Percentiles rank a stretch among this genome's conserved stretches.
phyloP scores from a whole-genome alignment of 768 basidiomycete genomes.

The Amanita thiersii region DNA sequence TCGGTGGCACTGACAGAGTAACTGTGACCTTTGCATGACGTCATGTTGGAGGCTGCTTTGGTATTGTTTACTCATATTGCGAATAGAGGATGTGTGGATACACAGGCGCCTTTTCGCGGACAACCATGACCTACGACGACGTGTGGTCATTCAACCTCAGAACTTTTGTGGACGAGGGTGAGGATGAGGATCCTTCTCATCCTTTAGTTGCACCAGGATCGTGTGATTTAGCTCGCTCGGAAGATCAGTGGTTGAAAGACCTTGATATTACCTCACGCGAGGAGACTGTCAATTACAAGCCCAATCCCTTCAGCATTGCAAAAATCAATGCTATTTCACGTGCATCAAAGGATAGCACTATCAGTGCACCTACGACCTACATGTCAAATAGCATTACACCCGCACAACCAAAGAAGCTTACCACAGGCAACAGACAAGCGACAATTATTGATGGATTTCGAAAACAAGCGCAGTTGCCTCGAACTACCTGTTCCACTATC shows the following conservation, averaged over 20 bases:
- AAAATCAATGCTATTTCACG: conserved; percentile 68
- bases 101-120: neutral
- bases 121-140: neutral
- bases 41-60: no score
- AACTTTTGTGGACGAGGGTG: neutral
- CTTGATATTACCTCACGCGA: conserved; percentile 53
- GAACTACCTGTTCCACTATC: no score
- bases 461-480: neutral
- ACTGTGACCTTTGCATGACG: no score
- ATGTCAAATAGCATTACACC: no score
- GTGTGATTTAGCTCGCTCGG: conserved; percentile 13
- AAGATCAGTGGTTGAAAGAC: conserved; percentile 29
- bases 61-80: no score
- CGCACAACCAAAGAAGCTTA: neutral
- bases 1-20: no score
- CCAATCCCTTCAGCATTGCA: conserved; percentile 78
- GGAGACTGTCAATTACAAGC: conserved; percentile 57
- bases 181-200: neutral
- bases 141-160: conserved; percentile 6
- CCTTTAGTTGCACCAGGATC: neutral
- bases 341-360: neutral
- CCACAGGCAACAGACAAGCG: neutral
- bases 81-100: no score
- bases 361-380: neutral
- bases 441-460: neutral